Conservation (phyloP, 2,329 filamentous ascomycete genomes). For the Escovopsis sp. region DNA sequence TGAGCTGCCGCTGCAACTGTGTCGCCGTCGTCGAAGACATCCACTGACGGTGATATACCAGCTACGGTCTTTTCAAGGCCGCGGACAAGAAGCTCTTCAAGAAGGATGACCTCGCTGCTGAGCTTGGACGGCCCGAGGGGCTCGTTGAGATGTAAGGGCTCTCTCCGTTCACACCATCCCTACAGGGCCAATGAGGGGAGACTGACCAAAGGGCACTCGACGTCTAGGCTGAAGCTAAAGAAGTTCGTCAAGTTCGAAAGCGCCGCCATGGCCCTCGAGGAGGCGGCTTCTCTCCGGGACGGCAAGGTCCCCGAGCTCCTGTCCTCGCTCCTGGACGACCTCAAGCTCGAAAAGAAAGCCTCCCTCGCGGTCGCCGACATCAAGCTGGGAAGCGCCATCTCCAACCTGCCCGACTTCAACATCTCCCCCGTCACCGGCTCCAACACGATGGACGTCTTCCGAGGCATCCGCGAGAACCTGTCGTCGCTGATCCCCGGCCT, state of each 20-base stretch:
- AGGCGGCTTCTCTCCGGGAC: slow-evolving; percentile 77
- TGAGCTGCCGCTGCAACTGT: slow-evolving; percentile 24
- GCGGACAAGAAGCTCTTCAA: slow-evolving; percentile 97
- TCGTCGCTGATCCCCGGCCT: slow-evolving; percentile 83
- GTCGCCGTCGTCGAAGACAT: neutral
- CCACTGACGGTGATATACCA: slow-evolving; percentile 26
- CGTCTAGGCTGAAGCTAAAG: slow-evolving; percentile 72
- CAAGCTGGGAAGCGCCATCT: slow-evolving; percentile 82
- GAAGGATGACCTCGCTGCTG: slow-evolving; percentile 61
- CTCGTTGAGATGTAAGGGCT: slow-evolving; percentile 66
- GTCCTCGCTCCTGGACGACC: slow-evolving; percentile 63
- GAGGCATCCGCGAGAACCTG: slow-evolving; percentile 83
- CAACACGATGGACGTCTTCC: slow-evolving; percentile 64
- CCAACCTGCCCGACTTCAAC: slow-evolving; percentile 76
- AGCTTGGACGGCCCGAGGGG: slow-evolving; percentile 67
- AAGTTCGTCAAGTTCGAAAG: slow-evolving; percentile 96
- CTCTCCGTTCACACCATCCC: neutral
- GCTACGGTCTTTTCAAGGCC: slow-evolving; percentile 96
- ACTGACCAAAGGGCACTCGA: neutral
- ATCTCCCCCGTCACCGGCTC: slow-evolving; percentile 61
- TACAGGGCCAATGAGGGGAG: slow-evolving; percentile 2
- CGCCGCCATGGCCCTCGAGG: slow-evolving; percentile 76
- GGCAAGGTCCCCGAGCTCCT: slow-evolving; percentile 90
- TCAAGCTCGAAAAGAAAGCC: slow-evolving; percentile 96
- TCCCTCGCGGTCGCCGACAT: slow-evolving; percentile 88